Percentiles rank a stretch among this genome's conserved stretches.
Evolutionary conservation across 805 yeast genomes (phyloP).

Genomic region (Teunomyces gatunensis): DNA sequence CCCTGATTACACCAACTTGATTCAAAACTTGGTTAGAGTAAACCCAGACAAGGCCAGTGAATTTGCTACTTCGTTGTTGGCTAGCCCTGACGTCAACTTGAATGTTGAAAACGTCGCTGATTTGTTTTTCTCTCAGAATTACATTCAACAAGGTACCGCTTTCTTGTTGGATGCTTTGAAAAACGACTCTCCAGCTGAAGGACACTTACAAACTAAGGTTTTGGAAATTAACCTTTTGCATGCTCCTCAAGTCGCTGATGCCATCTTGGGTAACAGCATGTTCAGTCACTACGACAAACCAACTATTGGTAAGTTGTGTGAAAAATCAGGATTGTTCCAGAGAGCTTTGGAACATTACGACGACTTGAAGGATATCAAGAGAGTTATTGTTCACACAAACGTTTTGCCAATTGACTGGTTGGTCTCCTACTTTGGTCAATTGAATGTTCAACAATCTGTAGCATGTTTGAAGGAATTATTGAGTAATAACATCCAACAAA

Average conservation of each 20-base stretch:
- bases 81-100: constrained; percentile 55
- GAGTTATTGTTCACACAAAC: constrained; percentile 86
- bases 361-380: constrained; percentile 90
- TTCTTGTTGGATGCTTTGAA: constrained; percentile 92
- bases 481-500: constrained; percentile 72
- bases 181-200: constrained; percentile 90
- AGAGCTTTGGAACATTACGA: constrained; percentile 96
- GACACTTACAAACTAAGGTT: constrained; percentile 91
- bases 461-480: constrained; percentile 85
- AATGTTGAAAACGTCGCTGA: constrained; percentile 88
- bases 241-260: constrained; percentile 99
- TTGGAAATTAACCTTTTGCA: constrained; percentile 89
- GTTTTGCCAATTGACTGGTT: constrained; percentile 91
- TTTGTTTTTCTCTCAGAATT: constrained; percentile 90
- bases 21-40: constrained; percentile 85
- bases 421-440: constrained; percentile 85
- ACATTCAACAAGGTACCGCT: constrained; percentile 97
- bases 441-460: constrained; percentile 90
- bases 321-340: constrained; percentile 92
- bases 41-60: constrained; percentile 99
- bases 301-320: constrained; percentile 87
- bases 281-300: constrained; percentile 94
- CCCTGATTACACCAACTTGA: constrained; percentile 86
- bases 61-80: constrained; percentile 83
- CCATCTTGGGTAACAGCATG: constrained; percentile 93